These are phyloP conservation scores for Benincasa hispida DNA, from an alignment of 306 rosid genomes.

Conservation along the genomic window DNA sequence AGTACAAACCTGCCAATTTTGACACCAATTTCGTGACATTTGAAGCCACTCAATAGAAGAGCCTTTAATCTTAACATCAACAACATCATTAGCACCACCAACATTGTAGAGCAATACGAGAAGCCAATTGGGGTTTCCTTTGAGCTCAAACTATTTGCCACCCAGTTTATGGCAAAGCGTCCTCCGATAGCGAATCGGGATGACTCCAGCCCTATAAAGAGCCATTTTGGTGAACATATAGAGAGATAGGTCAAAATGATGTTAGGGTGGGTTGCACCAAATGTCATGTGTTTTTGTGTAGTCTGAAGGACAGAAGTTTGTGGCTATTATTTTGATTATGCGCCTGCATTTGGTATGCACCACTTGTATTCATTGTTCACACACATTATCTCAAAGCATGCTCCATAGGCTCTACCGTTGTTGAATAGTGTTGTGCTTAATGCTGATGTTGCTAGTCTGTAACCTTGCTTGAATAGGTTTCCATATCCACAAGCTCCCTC, in stretches of 20 bases:
- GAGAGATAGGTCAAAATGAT: constrained; percentile 55
- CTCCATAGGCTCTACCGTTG: constrained; percentile 35
- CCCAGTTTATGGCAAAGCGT: constrained; percentile 19
- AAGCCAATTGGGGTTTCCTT: constrained; percentile 34
- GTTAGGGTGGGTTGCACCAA: constrained; percentile 69
- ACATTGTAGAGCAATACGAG: constrained; percentile 34
- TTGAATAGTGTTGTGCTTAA: constrained; percentile 52
- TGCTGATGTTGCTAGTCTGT: constrained; percentile 48
- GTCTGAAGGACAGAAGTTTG: constrained; percentile 61
- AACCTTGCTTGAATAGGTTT: constrained; percentile 48
- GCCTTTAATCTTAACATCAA: constrained; percentile 23
- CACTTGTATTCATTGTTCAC: constrained; percentile 22
- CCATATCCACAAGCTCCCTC: constrained; percentile 83
- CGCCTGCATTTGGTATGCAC: constrained; percentile 25
- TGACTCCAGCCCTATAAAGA: constrained; percentile 27
- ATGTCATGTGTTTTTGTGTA: constrained; percentile 2
- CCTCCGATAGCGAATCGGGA: constrained; percentile 34
- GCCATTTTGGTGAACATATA: constrained; percentile 49
- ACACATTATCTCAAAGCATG: constrained; percentile 44
- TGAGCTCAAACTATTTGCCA: constrained; percentile 37
- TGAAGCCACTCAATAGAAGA: constrained; percentile 18
- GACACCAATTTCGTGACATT: constrained; percentile 52
- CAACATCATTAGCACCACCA: constrained; percentile 40
- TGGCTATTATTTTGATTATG: constrained; percentile 36
- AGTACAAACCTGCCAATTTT: constrained; percentile 18